A percentile compares a stretch with the other conserved stretches of the same genome.
Evolutionary conservation across 2,329 filamentous ascomycete species (phyloP).

Genomic region (Xylaria sp.): DNA sequence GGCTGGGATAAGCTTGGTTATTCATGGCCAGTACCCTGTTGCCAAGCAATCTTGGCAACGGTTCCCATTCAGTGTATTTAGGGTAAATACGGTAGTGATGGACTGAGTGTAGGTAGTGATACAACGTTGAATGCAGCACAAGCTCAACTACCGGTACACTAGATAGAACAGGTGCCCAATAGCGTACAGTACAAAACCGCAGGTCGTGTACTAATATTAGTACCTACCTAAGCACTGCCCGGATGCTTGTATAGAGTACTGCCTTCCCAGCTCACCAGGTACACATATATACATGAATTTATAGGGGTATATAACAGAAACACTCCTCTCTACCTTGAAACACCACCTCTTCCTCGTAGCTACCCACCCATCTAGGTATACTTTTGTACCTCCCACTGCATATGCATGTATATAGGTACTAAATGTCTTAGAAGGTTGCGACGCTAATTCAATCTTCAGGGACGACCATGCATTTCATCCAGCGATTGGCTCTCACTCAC

Average conservation of each 20-base stretch:
- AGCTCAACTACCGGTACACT: not conserved
- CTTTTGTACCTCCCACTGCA: not conserved
- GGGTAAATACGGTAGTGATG: too few species aligned
- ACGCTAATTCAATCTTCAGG: conserved; percentile 2
- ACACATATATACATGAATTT: not conserved
- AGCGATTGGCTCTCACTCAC: conserved; percentile 6
- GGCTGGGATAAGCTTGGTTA: too few species aligned
- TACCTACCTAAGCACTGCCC: not conserved
- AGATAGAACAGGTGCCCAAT: not conserved
- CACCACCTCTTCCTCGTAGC: not conserved
- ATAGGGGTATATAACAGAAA: not conserved
- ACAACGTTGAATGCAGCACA: not conserved
- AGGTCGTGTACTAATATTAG: conserved; percentile 1
- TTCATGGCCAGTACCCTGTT: too few species aligned
- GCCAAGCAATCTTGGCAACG: too few species aligned
- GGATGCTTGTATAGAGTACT: not conserved
- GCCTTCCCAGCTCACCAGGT: not conserved
- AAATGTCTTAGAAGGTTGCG: not conserved
- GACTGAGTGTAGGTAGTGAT: too few species aligned
- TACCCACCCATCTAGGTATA: not conserved
- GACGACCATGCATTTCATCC: conserved; percentile 18
- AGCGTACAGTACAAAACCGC: not conserved
- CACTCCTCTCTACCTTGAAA: not conserved
- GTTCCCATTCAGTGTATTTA: too few species aligned
- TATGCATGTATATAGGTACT: not conserved